These are phyloP conservation scores for Sclerotinia glacialis DNA, from an alignment of 2,329 filamentous ascomycete species.

Conservation along the genomic window DNA sequence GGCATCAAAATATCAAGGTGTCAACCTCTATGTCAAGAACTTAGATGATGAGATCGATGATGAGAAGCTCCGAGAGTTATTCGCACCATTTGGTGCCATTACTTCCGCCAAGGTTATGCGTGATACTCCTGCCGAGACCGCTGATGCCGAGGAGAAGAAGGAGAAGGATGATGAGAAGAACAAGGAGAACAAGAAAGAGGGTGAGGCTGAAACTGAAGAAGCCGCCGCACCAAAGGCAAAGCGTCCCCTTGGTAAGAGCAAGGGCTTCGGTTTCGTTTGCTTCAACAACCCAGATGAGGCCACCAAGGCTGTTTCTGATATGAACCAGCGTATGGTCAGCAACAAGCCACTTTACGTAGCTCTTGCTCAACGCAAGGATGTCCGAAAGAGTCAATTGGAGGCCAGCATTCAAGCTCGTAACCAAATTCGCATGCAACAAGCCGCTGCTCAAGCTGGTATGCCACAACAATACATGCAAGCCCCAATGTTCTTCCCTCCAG, in stretches of 20 bases:
- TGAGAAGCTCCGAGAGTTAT: slow-evolving; percentile 93
- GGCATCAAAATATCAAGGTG: slow-evolving; percentile 98
- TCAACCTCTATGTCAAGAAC: slow-evolving; percentile 99
- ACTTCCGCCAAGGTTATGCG: slow-evolving; percentile 99
- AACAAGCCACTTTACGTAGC: slow-evolving; percentile 97
- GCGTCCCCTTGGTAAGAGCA: slow-evolving; percentile 84
- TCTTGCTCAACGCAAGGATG: slow-evolving; percentile 98
- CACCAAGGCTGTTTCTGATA: slow-evolving; percentile 97
- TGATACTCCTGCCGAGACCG: slow-evolving; percentile 62
- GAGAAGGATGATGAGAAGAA: slow-evolving; percentile 54
- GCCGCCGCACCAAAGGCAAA: slow-evolving; percentile 52
- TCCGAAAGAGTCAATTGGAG: slow-evolving; percentile 98
- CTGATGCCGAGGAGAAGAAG: slow-evolving; percentile 44
- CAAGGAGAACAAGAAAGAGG: slow-evolving; percentile 48
- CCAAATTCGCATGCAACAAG: slow-evolving; percentile 97
- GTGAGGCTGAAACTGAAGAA: slow-evolving; percentile 49
- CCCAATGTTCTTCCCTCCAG: slow-evolving; percentile 87
- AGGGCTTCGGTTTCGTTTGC: slow-evolving; percentile 99
- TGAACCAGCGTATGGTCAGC: slow-evolving; percentile 99
- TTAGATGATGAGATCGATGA: slow-evolving; percentile 95
- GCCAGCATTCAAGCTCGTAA: slow-evolving; percentile 99
- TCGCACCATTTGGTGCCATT: slow-evolving; percentile 87
- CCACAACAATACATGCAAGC: slow-evolving; percentile 84
- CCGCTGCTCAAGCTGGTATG: slow-evolving; percentile 85
- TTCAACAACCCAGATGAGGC: slow-evolving; percentile 99